Evolutionary conservation across 2,329 filamentous ascomycete species (phyloP).

Genomic region (Penicillium sp.): DNA sequence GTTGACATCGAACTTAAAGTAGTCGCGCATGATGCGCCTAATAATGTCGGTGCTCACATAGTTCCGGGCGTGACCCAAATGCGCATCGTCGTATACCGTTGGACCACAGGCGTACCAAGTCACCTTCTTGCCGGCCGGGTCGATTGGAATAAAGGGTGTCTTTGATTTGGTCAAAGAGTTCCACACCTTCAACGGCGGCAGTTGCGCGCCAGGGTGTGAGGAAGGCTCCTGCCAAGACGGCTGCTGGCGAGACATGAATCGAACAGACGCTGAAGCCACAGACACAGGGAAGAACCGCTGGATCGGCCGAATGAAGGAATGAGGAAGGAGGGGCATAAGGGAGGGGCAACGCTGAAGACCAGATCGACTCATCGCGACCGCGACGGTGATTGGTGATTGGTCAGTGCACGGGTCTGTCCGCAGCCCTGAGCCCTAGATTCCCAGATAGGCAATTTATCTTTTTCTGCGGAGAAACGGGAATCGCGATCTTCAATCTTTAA

Average conservation of each 20-base stretch:
- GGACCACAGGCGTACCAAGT: slow-evolving; percentile 88
- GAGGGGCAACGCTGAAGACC: slow-evolving; percentile 13
- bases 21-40: slow-evolving; percentile 71
- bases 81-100: slow-evolving; percentile 76
- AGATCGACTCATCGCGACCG: slow-evolving; percentile 19
- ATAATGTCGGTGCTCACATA: slow-evolving; percentile 89
- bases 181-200: slow-evolving; percentile 64
- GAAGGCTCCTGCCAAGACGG: slow-evolving; percentile 43
- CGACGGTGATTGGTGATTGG: slow-evolving; percentile 20
- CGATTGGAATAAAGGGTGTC: slow-evolving; percentile 66
- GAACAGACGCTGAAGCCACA: slow-evolving; percentile 11
- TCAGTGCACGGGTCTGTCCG: slow-evolving; percentile 4
- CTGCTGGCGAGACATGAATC: slow-evolving; percentile 38
- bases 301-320: slow-evolving; percentile 11
- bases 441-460: slow-evolving; percentile 17
- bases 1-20: slow-evolving; percentile 74
- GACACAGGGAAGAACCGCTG: slow-evolving; percentile 15
- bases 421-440: slow-evolving; percentile 25
- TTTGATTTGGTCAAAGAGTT: slow-evolving; percentile 74
- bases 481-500: background rate
- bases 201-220: slow-evolving; percentile 27
- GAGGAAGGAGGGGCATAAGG: slow-evolving; percentile 23
- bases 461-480: slow-evolving; percentile 6
- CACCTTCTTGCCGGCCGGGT: slow-evolving; percentile 61
- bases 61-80: slow-evolving; percentile 78